Evolutionary conservation across 192 early-diverging fungal species (phyloP).

Genomic region (Spinellus fusiger): DNA sequence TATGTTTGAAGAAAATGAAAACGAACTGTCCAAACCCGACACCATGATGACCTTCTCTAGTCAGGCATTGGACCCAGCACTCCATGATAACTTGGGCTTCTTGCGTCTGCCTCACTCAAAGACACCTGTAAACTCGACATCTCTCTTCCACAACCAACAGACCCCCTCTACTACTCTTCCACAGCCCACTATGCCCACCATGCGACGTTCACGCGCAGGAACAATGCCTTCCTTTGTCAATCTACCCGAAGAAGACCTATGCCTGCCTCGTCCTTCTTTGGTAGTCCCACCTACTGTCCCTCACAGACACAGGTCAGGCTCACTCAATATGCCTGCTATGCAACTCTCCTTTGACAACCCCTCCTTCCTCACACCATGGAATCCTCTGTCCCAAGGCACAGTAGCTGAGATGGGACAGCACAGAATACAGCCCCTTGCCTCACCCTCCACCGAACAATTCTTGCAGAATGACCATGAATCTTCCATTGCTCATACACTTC

Average conservation of each 20-base stretch:
- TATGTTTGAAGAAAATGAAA: neutral
- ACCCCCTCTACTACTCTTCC: neutral
- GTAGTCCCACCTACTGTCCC: neutral
- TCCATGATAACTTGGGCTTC: neutral
- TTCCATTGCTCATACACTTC: constrained; percentile 27
- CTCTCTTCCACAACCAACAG: neutral
- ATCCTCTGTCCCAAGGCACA: constrained; percentile 1
- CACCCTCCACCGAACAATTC: constrained; percentile 24
- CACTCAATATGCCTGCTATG: constrained; percentile 5
- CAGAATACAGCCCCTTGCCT: neutral
- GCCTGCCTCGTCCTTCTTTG: neutral
- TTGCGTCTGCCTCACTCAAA: neutral
- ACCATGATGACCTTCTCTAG: neutral
- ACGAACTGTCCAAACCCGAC: neutral
- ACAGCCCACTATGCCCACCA: neutral
- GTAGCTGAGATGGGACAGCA: neutral
- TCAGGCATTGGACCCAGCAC: neutral
- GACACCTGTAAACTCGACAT: neutral
- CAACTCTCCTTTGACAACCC: constrained; percentile 6
- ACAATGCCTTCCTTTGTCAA: constrained; percentile 29
- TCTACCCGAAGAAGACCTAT: neutral
- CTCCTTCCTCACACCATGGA: neutral
- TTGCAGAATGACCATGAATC: constrained; percentile 23
- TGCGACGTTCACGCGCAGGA: constrained; percentile 26
- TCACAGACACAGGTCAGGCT: constrained; percentile 21